Percentiles rank a stretch among this genome's conserved stretches.
Conservation (phyloP, 1,284 basidiomycete species). For the Phlebopus sp. region DNA sequence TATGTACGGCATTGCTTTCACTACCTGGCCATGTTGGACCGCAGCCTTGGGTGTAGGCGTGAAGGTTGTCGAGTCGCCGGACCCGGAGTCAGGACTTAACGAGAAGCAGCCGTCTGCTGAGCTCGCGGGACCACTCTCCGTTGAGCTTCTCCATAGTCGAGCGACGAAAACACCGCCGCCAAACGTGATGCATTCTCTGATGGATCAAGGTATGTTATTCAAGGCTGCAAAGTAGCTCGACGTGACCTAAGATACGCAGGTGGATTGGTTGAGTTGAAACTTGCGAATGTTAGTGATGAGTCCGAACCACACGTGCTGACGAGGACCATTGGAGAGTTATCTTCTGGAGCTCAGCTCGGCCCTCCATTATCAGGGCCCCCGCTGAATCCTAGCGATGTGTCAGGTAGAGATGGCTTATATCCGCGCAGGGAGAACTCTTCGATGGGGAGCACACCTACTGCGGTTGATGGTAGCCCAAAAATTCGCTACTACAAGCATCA, state of each 20-base stretch:
- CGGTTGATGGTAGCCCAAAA: constrained; percentile 12
- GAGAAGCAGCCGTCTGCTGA: constrained; percentile 17
- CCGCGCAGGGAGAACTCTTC: constrained; percentile 3
- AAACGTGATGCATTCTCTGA: constrained; percentile 60
- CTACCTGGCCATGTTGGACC: not conserved
- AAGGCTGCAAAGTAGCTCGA: not conserved
- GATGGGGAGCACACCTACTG: constrained; percentile 1
- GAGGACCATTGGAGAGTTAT: constrained; percentile 45
- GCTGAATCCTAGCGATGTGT: constrained; percentile 1
- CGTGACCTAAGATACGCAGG: constrained; percentile 34
- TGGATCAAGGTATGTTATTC: constrained; percentile 59
- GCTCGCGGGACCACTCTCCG: constrained; percentile 27
- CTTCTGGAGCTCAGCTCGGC: constrained; percentile 41
- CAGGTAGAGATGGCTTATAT: not conserved
- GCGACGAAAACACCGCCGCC: constrained; percentile 28
- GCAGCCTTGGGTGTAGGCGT: constrained; percentile 32
- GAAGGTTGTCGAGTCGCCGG: constrained; percentile 26
- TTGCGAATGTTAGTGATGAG: constrained; percentile 39
- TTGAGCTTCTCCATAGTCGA: constrained; percentile 21
- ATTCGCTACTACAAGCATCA: constrained; percentile 1
- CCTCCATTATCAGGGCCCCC: constrained; percentile 37
- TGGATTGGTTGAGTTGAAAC: constrained; percentile 57
- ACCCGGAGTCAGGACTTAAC: constrained; percentile 26
- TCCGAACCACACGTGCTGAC: constrained; percentile 43
- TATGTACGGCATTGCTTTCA: constrained; percentile 10